These are phyloP conservation scores for Diaporthe australafricana DNA, from an alignment of 2,329 filamentous ascomycete genomes.

Conservation along the genomic window DNA sequence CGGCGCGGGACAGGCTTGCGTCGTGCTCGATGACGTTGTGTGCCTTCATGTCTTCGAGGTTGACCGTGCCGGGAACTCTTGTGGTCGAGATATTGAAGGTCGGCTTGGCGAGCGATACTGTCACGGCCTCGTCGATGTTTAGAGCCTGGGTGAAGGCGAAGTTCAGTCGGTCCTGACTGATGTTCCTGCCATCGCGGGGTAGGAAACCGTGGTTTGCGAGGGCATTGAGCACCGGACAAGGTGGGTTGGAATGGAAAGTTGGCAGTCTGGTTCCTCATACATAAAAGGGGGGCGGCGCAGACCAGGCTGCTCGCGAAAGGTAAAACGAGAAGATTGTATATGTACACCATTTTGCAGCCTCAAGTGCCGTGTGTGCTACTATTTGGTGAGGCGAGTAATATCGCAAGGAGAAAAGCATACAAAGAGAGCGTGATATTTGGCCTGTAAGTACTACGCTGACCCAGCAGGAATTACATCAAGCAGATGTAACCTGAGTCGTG, in stretches of 20 bases:
- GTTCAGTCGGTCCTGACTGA: constrained; percentile 52
- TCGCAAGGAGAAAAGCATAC: not conserved
- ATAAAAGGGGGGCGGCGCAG: constrained; percentile 10
- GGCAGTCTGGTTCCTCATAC: constrained; percentile 13
- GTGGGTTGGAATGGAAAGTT: constrained; percentile 38
- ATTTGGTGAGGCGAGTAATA: not conserved
- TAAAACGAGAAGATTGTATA: constrained; percentile 2
- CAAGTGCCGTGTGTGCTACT: not conserved
- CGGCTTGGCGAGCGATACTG: constrained; percentile 53
- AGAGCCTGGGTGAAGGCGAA: constrained; percentile 52
- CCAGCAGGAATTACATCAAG: not conserved
- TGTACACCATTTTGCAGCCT: constrained; percentile 2
- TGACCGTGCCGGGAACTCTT: constrained; percentile 56
- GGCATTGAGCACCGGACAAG: constrained; percentile 63
- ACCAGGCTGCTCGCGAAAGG: not conserved
- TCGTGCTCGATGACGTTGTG: constrained; percentile 63
- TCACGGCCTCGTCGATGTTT: constrained; percentile 55
- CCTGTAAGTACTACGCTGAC: not conserved
- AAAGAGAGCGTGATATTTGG: not conserved
- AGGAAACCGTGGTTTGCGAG: constrained; percentile 62
- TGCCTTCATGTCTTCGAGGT: constrained; percentile 50
- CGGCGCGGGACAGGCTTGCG: constrained; percentile 49
- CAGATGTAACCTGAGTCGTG: constrained; percentile 10
- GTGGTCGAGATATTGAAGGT: constrained; percentile 55
- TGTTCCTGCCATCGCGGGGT: constrained; percentile 56